Base-by-base conservation (phyloP, 768 basidiomycete species). In the Boletus coccyginus region DNA sequence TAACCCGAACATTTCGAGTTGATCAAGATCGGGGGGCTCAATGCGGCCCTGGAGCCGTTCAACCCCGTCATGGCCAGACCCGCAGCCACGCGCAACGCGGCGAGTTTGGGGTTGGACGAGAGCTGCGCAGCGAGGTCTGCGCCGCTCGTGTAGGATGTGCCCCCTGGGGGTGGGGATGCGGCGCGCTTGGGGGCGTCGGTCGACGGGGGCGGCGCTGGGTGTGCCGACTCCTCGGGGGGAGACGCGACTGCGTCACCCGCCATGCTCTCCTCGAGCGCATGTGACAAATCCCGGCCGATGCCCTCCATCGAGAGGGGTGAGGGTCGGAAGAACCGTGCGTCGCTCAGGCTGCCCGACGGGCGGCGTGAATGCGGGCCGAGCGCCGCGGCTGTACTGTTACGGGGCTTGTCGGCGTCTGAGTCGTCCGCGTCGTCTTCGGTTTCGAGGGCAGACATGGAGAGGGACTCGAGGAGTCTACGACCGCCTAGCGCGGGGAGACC, bases 1-100 rank as follows among this genome's bases (percentile, higher is more conserved):
- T 99, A 99, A 9, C 94, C 95, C 1, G 94, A 96, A 72, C 97
- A 98, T 64, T 87, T 87, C 14, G 88, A 77, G 66, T 94, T 92
- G 36, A 79, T 72, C 46, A 95, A 70, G 38, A 90, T 88, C 3
- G 90, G 88, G 2, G 83, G 78, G 53, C 84, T 86, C 45, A 66
- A 19, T 40, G 45, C 53, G 52, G 55, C 57, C 62, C 45, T 59
- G 35, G 47, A 5, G 13, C 57, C 62, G 21, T 58, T 58, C 31
- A 73, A 31, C 21, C 66, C 58, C 8, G 70, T 73, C 71, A 71
- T 73, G 41, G 39, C 51, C 46, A 72, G 51, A 19, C 56, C 51
- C n/a, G 61, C 56, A 38, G 56, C 58, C 7, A 62, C 41, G 24
- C 83, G 75, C 19, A 85, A 64, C 6, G 77, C 82, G 0, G 78